Evolutionary conservation across 2,329 filamentous ascomycete genomes (phyloP), one percentile per base, ranked within the genome.

Genomic region (Didymella pinodella): DNA sequence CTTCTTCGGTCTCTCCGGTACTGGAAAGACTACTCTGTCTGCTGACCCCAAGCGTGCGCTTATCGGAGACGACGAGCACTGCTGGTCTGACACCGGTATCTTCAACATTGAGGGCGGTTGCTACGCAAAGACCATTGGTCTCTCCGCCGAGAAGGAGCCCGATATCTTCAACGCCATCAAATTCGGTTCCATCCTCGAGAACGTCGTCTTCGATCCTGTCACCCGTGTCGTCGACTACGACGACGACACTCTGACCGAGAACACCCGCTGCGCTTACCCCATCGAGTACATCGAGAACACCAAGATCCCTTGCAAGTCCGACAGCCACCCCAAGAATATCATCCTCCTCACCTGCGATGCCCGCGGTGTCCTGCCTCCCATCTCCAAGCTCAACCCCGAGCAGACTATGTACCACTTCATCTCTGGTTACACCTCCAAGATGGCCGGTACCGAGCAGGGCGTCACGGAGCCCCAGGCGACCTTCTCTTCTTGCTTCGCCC

Each of bases 401-500:
- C 95, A 98, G 84, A 97, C 93, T 80, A 98, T 99, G 94, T 99
- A 98, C 90, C 95, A 99, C 86, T 99, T 99, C 88, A 99, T 99
- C 82, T 96, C 92, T 18, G 95, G 95, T 72, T 99, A 99, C 86
- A 99, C 95, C 65, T 98, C 94, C 77, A 99, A 99, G 89, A 99
- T 99, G 95, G 95, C 95, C 66, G 95, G 95, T 75, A 99, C 95
- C 32, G 95, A 99, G 83, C 92, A 97, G 67, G 95, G 95, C 75
- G 88, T 99, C 66, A 96, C 91, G 10, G 95, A 99, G 83, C 95
- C 95, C 66, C 92, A 98, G 82, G 95, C 95, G 25, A 99, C 95
- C 74, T 99, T 99, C 88, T 98, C 93, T 26, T 96, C 93, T 52
- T 99, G 95, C 88, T 99, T 99, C 82, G 95, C 95, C 56, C 95